These are phyloP conservation scores for Spathaspora sp. DNA, from an alignment of 805 yeast genomes.

Conservation along the genomic window DNA sequence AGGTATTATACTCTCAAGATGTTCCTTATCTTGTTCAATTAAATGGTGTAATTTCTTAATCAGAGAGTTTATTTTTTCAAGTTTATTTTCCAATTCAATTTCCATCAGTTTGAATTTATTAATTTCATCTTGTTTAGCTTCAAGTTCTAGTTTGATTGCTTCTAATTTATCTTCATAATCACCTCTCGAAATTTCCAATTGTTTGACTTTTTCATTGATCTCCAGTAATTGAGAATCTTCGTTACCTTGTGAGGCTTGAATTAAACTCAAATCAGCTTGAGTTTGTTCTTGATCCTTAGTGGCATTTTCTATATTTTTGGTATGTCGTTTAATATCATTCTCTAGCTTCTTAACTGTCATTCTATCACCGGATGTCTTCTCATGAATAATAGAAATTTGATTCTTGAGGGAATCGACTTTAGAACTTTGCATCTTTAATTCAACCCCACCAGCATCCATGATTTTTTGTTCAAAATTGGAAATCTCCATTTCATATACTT, in stretches of 20 bases:
- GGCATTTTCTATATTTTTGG: slow-evolving; percentile 44
- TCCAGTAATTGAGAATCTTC: slow-evolving; percentile 28
- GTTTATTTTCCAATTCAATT: slow-evolving; percentile 59
- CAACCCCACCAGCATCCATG: slow-evolving; percentile 89
- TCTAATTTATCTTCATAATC: slow-evolving; percentile 41
- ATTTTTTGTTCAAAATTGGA: slow-evolving; percentile 66
- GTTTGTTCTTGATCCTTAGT: slow-evolving; percentile 40
- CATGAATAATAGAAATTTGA: slow-evolving; percentile 55
- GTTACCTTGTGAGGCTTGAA: slow-evolving; percentile 16
- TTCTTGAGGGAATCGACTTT: slow-evolving; percentile 75
- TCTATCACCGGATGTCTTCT: slow-evolving; percentile 55
- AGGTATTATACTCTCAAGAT: slow-evolving; percentile 41
- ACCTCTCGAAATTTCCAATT: slow-evolving; percentile 34
- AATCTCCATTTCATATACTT: slow-evolving; percentile 54
- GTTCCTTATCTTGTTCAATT: slow-evolving; percentile 33
- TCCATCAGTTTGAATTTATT: slow-evolving; percentile 61
- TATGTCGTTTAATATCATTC: slow-evolving; percentile 57
- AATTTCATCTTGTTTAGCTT: slow-evolving; percentile 42
- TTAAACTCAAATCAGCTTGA: slow-evolving; percentile 19
- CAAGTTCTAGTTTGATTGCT: slow-evolving; percentile 18
- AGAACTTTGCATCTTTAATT: slow-evolving; percentile 72
- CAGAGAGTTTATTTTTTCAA: slow-evolving; percentile 51
- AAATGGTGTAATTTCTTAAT: slow-evolving; percentile 37
- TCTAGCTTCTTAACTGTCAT: slow-evolving; percentile 56
- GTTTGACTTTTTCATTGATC: slow-evolving; percentile 25